Base-by-base conservation (phyloP, 345 rosid genomes). In the Cardamine occulta region DNA sequence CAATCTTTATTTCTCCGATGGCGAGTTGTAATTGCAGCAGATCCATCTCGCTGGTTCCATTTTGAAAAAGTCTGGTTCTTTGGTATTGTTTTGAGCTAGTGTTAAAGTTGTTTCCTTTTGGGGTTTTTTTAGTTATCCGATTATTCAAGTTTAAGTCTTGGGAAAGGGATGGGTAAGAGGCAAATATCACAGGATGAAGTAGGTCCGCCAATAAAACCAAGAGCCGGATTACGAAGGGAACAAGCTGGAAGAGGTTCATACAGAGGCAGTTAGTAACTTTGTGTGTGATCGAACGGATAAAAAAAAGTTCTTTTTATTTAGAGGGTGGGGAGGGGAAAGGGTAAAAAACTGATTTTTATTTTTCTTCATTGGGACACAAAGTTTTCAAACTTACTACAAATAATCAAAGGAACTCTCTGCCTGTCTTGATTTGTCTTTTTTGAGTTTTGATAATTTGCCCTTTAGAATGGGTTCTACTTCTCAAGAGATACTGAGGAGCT, bases 221-320 rank as follows among this genome's bases (percentile, higher is more conserved):
- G 93, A 64, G 93, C 95, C 13, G 97, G 93, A 68, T 84, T 93
- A 65, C 79, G 96, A 85, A 89, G 93, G 62, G 87, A 93, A 55
- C 97, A 93, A 80, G 98, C 98, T 8, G 98, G 98, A 26, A 82
- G 98, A 89, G 97, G 98, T 66, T 91, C 97, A 13, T 93, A 93
- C 75, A 82, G 98, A 80, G 98, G 94, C 73, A 89, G 98, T 74
- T 93, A 93, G 97, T 78, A 12, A 34, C 49, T 78, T 66, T 39
- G 64, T 63, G 7, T 49, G 28, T 52, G 4, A 56, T 74, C 63
- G 69, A 74, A 53, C 28, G 5, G 14, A 9, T 24, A 31, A 39
- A 53, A 28, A 53, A 71, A 40, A 6, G 23, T 17, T 72, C 15
- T 0, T 29, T 58, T 56, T 65, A 28, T 37, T 34, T 24, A 4